phyloP scores from a whole-genome alignment of 2,329 filamentous ascomycete genomes.

The Fusarium sp. region DNA sequence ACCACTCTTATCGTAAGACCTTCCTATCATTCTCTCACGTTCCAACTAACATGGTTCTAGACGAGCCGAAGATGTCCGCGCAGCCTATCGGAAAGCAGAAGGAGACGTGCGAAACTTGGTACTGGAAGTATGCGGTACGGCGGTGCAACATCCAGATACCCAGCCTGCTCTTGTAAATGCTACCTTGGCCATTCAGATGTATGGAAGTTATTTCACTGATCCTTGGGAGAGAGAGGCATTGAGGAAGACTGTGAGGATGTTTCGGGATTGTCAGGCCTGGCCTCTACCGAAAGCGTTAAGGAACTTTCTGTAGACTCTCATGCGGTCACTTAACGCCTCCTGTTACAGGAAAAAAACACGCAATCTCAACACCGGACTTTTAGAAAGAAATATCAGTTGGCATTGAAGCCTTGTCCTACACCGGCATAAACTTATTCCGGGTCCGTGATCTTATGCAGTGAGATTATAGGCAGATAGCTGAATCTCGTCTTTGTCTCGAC shows the following conservation, averaged over 20 bases:
- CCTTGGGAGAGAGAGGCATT: constrained; percentile 37
- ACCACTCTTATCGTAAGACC: constrained; percentile 19
- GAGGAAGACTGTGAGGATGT: constrained; percentile 31
- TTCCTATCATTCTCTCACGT: rapidly evolving
- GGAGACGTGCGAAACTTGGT: constrained; percentile 25
- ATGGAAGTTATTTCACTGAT: constrained; percentile 38
- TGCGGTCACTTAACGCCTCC: rapidly evolving
- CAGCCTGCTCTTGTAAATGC: constrained; percentile 36
- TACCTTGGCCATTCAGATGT: constrained; percentile 29
- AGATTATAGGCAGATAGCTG: neutral
- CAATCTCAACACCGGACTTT: no score
- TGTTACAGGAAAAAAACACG: no score
- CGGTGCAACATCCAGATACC: constrained; percentile 25
- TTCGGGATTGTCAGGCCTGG: constrained; percentile 35
- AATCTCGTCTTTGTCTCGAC: no score
- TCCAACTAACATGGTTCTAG: rapidly evolving
- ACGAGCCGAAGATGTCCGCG: constrained; percentile 5
- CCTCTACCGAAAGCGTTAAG: constrained; percentile 25
- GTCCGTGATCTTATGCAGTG: neutral
- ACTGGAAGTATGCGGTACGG: constrained; percentile 35
- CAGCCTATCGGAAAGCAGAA: constrained; percentile 32
- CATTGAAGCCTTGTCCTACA: no score
- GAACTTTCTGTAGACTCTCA: neutral
- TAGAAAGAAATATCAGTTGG: no score
- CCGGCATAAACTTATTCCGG: no score